Percentiles rank a stretch among this genome's conserved stretches.
phyloP scores from a whole-genome alignment of 2,329 filamentous ascomycete genomes.

The Aspergillus novofumigatus region DNA sequence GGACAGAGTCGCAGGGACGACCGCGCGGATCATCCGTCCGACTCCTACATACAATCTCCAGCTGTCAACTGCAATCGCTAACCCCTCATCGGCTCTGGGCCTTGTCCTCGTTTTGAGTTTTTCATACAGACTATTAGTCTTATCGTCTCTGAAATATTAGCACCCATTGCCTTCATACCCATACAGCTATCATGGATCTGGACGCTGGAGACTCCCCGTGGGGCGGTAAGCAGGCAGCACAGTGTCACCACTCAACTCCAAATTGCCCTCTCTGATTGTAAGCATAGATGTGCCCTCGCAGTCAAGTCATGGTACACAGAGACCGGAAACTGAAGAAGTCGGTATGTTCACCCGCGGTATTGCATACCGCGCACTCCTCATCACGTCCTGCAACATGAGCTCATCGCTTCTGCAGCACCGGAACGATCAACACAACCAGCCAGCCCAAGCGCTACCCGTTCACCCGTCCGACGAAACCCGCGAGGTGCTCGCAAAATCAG shows the following conservation, averaged over 20 bases:
- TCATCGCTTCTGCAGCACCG: slow-evolving; percentile 22
- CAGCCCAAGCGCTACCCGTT: slow-evolving; percentile 42
- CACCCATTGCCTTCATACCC: not conserved
- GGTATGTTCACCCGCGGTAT: slow-evolving; percentile 21
- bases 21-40: slow-evolving; percentile 11
- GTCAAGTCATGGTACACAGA: slow-evolving; percentile 26
- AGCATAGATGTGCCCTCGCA: slow-evolving; percentile 45
- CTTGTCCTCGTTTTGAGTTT: not conserved
- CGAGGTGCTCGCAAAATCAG: slow-evolving; percentile 55
- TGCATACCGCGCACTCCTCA: slow-evolving; percentile 15
- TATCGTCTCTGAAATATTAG: not conserved
- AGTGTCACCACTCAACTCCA: slow-evolving; percentile 17
- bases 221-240: slow-evolving; percentile 41
- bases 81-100: not conserved
- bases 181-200: slow-evolving; percentile 33
- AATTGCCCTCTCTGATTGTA: slow-evolving; percentile 21
- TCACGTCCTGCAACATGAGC: slow-evolving; percentile 7
- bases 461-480: slow-evolving; percentile 47
- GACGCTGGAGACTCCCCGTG: slow-evolving; percentile 46
- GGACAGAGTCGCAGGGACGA: slow-evolving; percentile 7
- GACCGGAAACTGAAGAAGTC: slow-evolving; percentile 26
- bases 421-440: slow-evolving; percentile 31
- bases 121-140: not conserved
- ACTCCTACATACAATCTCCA: slow-evolving; percentile 9
- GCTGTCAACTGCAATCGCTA: slow-evolving; percentile 6